phyloP scores from a whole-genome alignment of 306 rosid genomes.

The Styphnolobium japonicum region DNA sequence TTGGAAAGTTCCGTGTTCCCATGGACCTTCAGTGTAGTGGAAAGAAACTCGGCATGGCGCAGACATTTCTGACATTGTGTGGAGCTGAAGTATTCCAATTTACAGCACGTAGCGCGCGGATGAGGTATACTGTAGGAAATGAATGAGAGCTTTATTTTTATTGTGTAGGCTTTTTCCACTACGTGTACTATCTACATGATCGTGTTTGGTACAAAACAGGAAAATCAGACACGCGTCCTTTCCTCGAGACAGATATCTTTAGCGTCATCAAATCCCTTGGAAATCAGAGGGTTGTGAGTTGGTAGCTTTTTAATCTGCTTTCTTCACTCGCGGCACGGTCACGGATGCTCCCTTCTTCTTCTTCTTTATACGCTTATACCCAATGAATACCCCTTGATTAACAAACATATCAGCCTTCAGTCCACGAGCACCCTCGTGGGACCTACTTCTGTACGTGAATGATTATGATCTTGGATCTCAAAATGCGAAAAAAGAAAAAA shows the following conservation, averaged over 20 bases:
- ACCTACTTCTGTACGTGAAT: not conserved
- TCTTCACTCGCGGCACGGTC: not conserved
- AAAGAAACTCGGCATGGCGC: not conserved
- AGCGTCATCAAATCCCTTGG: constrained; percentile 5
- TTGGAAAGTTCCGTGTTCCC: not conserved
- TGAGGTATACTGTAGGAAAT: not conserved
- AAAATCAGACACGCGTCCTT: not conserved
- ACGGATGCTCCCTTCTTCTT: not conserved
- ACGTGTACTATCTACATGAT: not conserved
- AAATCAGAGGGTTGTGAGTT: not conserved
- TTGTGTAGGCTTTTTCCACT: not conserved
- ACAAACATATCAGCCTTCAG: not conserved
- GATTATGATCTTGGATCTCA: not conserved
- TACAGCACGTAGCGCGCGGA: not conserved
- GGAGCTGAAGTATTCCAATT: constrained; percentile 27
- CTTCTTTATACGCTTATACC: too few relatives aligned
- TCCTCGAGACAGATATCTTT: not conserved
- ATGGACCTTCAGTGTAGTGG: not conserved
- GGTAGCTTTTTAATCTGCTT: not conserved
- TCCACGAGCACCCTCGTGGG: not conserved
- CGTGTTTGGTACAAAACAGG: not conserved
- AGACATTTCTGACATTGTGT: constrained; percentile 39
- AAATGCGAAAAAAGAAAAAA: too few relatives aligned
- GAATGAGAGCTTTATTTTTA: not conserved
- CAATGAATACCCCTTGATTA: not conserved